A percentile compares a stretch with the other conserved stretches of the same genome.
Conservation (phyloP, 1,284 basidiomycete species). For the Xerocomus amazonicus region DNA sequence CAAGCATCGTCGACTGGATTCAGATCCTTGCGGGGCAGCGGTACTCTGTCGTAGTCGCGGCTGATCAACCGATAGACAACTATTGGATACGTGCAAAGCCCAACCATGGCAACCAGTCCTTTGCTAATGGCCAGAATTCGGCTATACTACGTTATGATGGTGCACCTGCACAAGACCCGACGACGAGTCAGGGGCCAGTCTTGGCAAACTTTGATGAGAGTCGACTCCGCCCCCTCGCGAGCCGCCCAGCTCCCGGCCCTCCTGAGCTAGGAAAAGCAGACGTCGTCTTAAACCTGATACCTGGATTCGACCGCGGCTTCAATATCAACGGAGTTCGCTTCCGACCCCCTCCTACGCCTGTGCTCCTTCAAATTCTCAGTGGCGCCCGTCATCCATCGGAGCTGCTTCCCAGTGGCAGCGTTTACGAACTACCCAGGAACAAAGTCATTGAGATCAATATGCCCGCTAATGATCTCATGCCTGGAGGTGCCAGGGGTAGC, state of each 20-base stretch:
- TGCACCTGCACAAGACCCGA: conserved; percentile 36
- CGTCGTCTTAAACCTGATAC: conserved; percentile 30
- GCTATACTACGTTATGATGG: conserved; percentile 46
- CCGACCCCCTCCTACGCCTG: conserved; percentile 39
- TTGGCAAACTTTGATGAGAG: conserved; percentile 31
- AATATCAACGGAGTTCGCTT: conserved; percentile 37
- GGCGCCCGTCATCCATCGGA: conserved; percentile 41
- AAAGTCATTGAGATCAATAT: conserved; percentile 44
- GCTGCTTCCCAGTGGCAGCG: conserved; percentile 43
- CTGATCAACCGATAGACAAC: conserved; percentile 37
- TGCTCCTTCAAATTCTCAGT: conserved; percentile 51
- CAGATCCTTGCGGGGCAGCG: conserved; percentile 35
- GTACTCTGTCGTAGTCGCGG: conserved; percentile 36
- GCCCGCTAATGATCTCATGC: conserved; percentile 28
- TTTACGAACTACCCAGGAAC: conserved; percentile 45
- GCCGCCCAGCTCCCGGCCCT: conserved; percentile 30
- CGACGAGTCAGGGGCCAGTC: conserved; percentile 16
- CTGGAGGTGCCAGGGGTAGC: conserved; percentile 30
- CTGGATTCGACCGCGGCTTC: conserved; percentile 28
- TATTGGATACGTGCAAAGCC: conserved; percentile 32
- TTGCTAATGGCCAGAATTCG: conserved; percentile 35
- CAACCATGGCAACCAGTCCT: conserved; percentile 21
- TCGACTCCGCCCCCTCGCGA: conserved; percentile 29
- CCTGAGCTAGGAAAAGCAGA: conserved; percentile 36
- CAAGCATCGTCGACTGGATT: conserved; percentile 36